Percentiles rank a stretch among this genome's conserved stretches.
Evolutionary conservation across 73 alveolate genomes (phyloP).

Genomic region (Effrenium voratum): DNA sequence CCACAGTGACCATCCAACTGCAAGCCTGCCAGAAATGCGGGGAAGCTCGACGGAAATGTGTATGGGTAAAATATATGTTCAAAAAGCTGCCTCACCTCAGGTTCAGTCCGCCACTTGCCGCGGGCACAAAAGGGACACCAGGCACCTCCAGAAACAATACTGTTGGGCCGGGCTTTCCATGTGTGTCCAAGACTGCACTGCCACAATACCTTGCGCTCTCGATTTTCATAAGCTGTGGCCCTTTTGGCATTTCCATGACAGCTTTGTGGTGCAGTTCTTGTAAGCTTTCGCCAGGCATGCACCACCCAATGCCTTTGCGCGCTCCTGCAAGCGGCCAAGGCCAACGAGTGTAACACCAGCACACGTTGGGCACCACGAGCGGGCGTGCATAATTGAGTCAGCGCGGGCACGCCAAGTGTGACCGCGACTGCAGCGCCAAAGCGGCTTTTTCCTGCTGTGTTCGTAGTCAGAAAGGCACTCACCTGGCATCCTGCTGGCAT

Average conservation of each 20-base stretch:
- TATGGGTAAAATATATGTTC: not conserved
- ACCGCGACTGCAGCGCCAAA: not conserved
- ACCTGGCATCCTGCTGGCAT: not conserved
- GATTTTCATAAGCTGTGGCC: not conserved
- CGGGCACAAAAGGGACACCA: conserved; percentile 3
- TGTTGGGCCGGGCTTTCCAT: not conserved
- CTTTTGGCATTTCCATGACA: not conserved
- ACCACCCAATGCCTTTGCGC: not conserved
- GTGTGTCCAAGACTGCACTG: not conserved
- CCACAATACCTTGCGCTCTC: not conserved
- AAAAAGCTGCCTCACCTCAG: not conserved
- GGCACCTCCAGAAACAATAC: not conserved
- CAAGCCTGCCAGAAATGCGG: not conserved
- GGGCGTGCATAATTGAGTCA: not conserved
- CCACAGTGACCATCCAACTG: conserved; percentile 14
- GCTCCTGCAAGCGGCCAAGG: not conserved
- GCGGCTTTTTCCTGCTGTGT: not conserved
- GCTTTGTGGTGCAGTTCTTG: not conserved
- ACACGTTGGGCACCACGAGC: conserved; percentile 13
- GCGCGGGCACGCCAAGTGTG: not conserved
- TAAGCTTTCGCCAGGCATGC: not conserved
- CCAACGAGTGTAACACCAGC: not conserved
- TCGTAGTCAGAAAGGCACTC: not conserved
- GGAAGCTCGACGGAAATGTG: not conserved
- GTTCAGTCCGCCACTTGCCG: not conserved